A percentile compares a stretch with the other conserved stretches of the same genome.
These are phyloP conservation scores for Phytophthora multivora DNA, from an alignment of 352 stramenopile species.

Conservation along the genomic window DNA sequence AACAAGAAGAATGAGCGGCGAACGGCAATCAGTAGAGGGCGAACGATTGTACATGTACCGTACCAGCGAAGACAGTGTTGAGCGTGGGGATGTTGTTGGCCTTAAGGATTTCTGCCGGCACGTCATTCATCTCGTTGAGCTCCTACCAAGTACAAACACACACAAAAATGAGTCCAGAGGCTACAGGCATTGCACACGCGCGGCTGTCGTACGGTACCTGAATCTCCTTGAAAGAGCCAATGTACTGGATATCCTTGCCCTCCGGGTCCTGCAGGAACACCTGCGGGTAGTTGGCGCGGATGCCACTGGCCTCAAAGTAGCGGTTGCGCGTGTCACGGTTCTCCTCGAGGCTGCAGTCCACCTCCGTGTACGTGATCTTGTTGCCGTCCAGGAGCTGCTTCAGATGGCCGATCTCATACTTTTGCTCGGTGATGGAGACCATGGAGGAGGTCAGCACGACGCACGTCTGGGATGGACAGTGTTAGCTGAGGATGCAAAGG, in stretches of 20 bases:
- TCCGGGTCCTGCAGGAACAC: slow-evolving; percentile 77
- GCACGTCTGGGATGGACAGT: slow-evolving; percentile 36
- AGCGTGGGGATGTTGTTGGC: slow-evolving; percentile 82
- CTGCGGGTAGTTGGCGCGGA: slow-evolving; percentile 87
- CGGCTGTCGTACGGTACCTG: slow-evolving; percentile 45
- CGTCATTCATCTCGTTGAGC: slow-evolving; percentile 84
- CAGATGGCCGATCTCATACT: slow-evolving; percentile 73
- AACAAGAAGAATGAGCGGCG: slow-evolving; percentile 21
- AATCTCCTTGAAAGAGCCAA: slow-evolving; percentile 84
- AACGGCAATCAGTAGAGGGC: background rate
- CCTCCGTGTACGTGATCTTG: slow-evolving; percentile 69
- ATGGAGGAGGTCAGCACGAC: slow-evolving; percentile 80
- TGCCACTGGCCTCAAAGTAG: slow-evolving; percentile 80
- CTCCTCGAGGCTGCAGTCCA: slow-evolving; percentile 84
- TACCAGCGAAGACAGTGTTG: slow-evolving; percentile 75
- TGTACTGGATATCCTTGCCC: slow-evolving; percentile 53
- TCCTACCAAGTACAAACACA: slow-evolving; percentile 42
- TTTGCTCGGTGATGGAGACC: slow-evolving; percentile 78
- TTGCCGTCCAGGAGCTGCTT: slow-evolving; percentile 78
- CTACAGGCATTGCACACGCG: background rate
- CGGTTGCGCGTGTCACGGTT: slow-evolving; percentile 74
- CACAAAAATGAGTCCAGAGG: slow-evolving; percentile 10
- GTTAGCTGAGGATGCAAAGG: background rate
- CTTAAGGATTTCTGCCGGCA: slow-evolving; percentile 74
- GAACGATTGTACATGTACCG: background rate